Base-by-base conservation (phyloP, 2,329 filamentous ascomycete genomes). In the Aciculosporium take region DNA sequence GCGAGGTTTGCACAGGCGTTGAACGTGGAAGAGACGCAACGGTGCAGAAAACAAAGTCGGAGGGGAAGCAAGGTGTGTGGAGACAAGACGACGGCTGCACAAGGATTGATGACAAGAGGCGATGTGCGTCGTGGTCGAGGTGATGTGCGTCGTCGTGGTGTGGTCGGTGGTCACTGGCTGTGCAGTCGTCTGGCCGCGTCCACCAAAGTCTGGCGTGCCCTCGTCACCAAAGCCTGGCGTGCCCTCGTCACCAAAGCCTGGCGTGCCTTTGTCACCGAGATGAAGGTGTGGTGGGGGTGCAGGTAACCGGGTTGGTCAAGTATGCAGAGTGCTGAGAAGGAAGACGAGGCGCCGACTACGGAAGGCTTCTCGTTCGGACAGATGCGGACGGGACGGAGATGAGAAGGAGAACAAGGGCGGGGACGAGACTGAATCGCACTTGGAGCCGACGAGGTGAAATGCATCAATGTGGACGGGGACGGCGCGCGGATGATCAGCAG, bases 331-430 rank as follows among this genome's bases (percentile, higher is more conserved):
- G 39, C 32, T 37, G 39, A 29, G 27, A 13, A 17, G 8, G n/a
- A 6, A 37, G 23, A 30, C 18, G 17, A 34, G 40, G 35, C 40
- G 40, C 36, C 41, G 41, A 43, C 36, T 43, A 35, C 41, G 41
- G 36, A 18, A 39, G 35, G 36, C 36, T 43, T 31, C 28, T 18
- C 21, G 31, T 23, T 41, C 31, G 28, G 35, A 29, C 15, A 24
- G 8, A 23, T 4, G 34, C 20, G 27, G 25, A 29, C 18, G 17
- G 36, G 9, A 21, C 21, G 21, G 25, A 31, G 24, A 17, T 24
- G 5, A 20, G 41, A 23, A 3, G 18, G 18, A 18, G 36, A 12
- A 28, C 7, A 20, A 39, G 32, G 37, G 32, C 23, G 20, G 31
- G 23, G 31, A 32, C n/a, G 27, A 39, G 18, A 39, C 10, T 21